These are phyloP conservation scores for Jatropha curcas DNA, from an alignment of 345 rosid genomes.

Conservation along the genomic window DNA sequence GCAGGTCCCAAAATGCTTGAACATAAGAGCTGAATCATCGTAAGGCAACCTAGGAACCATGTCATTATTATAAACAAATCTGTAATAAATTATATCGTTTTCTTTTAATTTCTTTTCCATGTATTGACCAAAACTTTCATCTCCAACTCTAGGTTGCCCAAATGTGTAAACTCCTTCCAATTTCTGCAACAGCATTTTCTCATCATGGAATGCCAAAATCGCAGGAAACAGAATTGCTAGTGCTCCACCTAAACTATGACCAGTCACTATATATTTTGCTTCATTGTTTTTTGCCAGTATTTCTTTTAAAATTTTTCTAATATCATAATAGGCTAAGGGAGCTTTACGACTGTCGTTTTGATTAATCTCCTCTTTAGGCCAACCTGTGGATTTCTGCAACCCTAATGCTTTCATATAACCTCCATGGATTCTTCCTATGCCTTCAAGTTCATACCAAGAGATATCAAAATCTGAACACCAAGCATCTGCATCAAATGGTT, in stretches of 20 bases:
- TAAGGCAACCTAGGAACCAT: conserved; percentile 73
- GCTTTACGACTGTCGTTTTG: conserved; percentile 17
- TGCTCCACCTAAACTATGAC: conserved; percentile 83
- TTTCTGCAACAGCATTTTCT: conserved; percentile 50
- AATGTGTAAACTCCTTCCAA: conserved; percentile 63
- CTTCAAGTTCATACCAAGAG: conserved; percentile 67
- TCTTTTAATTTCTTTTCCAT: conserved; percentile 51
- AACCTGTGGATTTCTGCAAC: conserved; percentile 53
- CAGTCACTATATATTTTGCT: conserved; percentile 50
- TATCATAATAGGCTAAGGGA: conserved; percentile 57
- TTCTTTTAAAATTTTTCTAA: conserved; percentile 47
- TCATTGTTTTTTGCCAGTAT: conserved; percentile 32
- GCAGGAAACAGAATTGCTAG: conserved; percentile 65
- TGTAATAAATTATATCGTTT: conserved; percentile 38
- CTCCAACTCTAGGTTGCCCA: conserved; percentile 89
- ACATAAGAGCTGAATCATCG: conserved; percentile 45
- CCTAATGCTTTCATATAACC: conserved; percentile 88
- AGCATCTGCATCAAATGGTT: conserved; percentile 59
- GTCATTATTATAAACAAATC: conserved; percentile 71
- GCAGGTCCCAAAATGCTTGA: conserved; percentile 78
- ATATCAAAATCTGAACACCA: conserved; percentile 75
- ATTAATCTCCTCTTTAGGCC: conserved; percentile 44
- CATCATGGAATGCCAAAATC: conserved; percentile 49
- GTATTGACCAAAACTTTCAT: conserved; percentile 47
- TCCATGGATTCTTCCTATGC: conserved; percentile 65